These are phyloP conservation scores for Penicillium crystallinum DNA, from an alignment of 495 filamentous ascomycete species.

Conservation along the genomic window DNA sequence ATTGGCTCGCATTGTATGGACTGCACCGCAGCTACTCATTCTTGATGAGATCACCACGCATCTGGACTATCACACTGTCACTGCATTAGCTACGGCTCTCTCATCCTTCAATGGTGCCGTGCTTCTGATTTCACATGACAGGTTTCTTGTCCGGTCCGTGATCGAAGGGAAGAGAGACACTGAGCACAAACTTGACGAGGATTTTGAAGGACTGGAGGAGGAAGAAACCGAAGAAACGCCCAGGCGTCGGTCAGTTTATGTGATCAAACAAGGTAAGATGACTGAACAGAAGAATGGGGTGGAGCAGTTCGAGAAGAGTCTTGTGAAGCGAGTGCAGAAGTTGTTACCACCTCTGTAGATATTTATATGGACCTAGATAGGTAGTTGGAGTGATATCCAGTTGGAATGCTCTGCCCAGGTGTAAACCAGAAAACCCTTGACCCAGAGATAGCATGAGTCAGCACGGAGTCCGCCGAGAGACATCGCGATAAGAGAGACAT, in stretches of 20 bases:
- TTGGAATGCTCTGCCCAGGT: no score
- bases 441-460: not conserved
- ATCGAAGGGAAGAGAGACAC: slow-evolving; percentile 56
- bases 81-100: slow-evolving; percentile 60
- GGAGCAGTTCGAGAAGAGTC: slow-evolving; percentile 55
- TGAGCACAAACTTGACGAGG: slow-evolving; percentile 40
- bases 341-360: slow-evolving; percentile 18
- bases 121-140: slow-evolving; percentile 69
- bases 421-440: no score
- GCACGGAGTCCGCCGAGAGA: slow-evolving; percentile 1
- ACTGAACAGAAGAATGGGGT: slow-evolving; percentile 54
- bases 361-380: no score
- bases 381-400: no score
- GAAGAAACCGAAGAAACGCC: slow-evolving; percentile 42
- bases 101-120: slow-evolving; percentile 64
- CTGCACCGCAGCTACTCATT: slow-evolving; percentile 64
- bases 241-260: slow-evolving; percentile 55
- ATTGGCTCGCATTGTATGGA: slow-evolving; percentile 62
- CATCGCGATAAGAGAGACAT: slow-evolving; percentile 13
- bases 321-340: slow-evolving; percentile 54
- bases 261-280: slow-evolving; percentile 54
- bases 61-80: slow-evolving; percentile 72
- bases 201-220: slow-evolving; percentile 47
- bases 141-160: slow-evolving; percentile 65
- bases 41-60: slow-evolving; percentile 86